phyloP scores from a whole-genome alignment of 1,284 basidiomycete species.

The Apiotrichum sp. region DNA sequence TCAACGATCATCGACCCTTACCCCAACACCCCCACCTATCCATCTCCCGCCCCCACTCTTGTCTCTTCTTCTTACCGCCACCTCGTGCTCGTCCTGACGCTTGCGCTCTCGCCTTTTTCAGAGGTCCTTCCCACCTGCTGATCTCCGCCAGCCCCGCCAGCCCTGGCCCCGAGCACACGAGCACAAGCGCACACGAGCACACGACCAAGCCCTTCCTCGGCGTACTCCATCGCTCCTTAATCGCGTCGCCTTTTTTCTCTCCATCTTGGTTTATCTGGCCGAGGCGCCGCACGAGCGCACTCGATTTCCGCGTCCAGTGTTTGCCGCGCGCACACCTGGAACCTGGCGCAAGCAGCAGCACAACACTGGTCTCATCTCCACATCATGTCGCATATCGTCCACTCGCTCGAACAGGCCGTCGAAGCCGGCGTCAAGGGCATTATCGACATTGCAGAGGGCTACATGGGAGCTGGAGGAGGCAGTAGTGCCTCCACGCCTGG shows the following conservation, averaged over 20 bases:
- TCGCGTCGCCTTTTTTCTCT: too few relatives aligned
- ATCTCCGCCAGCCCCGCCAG: too few relatives aligned
- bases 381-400: conserved; percentile 33
- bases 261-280: too few relatives aligned
- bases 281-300: too few relatives aligned
- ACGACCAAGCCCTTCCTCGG: not conserved
- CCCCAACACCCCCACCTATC: not conserved
- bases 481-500: not conserved
- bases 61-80: too few relatives aligned
- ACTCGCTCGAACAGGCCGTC: conserved; percentile 31
- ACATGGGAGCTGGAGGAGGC: conserved; percentile 2
- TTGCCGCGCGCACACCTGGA: too few relatives aligned
- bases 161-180: not conserved
- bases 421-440: conserved; percentile 38
- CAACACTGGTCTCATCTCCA: not conserved
- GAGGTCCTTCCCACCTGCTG: too few relatives aligned
- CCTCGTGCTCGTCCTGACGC: too few relatives aligned
- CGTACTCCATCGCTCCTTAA: not conserved
- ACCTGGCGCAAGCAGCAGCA: too few relatives aligned
- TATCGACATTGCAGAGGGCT: conserved; percentile 43
- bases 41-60: not conserved
- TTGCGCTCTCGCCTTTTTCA: too few relatives aligned
- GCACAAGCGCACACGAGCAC: not conserved
- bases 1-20: not conserved
- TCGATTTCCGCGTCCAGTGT: too few relatives aligned